A percentile compares a stretch with the other conserved stretches of the same genome.
Evolutionary conservation across 805 yeast genomes (phyloP).

Genomic region (Cyberlindnera maritima): DNA sequence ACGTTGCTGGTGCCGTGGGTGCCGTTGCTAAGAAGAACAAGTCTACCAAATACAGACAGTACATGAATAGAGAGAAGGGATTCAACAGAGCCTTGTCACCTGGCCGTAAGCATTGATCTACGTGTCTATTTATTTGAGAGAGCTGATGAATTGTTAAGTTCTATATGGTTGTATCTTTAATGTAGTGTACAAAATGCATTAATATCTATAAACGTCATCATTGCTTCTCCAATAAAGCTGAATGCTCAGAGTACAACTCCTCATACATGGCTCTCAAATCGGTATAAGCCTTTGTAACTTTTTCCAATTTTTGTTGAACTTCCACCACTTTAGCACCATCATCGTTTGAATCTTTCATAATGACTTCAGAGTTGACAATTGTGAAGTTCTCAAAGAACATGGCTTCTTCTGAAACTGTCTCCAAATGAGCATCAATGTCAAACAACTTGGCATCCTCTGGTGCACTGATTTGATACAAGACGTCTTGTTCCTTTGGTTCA

Average conservation of each 20-base stretch:
- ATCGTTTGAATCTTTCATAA: constrained; percentile 16
- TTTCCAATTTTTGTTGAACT: constrained; percentile 44
- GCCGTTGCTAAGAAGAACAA: constrained; percentile 40
- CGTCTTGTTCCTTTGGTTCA: constrained; percentile 41
- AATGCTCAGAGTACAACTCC: constrained; percentile 50
- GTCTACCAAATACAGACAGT: constrained; percentile 52
- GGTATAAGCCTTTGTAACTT: constrained; percentile 55
- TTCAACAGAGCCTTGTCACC: constrained; percentile 57
- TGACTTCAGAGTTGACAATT: constrained; percentile 38
- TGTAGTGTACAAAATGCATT: no score
- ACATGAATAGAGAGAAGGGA: constrained; percentile 56
- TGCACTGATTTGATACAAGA: constrained; percentile 33
- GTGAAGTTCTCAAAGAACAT: constrained; percentile 45
- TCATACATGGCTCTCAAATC: constrained; percentile 61
- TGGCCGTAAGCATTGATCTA: constrained; percentile 19
- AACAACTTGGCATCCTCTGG: constrained; percentile 26
- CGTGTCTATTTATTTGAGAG: not conserved
- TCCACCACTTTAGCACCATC: constrained; percentile 33
- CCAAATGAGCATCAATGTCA: constrained; percentile 49
- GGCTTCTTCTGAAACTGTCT: constrained; percentile 49
- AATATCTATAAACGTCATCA: no score
- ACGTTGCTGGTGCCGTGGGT: constrained; percentile 46
- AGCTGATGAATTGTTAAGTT: not conserved
- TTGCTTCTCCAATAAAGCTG: constrained; percentile 28
- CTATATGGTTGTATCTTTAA: no score